Evolutionary conservation across 371 early-diverging fungal genomes (phyloP).

Genomic region (Apophysomyces elegans): DNA sequence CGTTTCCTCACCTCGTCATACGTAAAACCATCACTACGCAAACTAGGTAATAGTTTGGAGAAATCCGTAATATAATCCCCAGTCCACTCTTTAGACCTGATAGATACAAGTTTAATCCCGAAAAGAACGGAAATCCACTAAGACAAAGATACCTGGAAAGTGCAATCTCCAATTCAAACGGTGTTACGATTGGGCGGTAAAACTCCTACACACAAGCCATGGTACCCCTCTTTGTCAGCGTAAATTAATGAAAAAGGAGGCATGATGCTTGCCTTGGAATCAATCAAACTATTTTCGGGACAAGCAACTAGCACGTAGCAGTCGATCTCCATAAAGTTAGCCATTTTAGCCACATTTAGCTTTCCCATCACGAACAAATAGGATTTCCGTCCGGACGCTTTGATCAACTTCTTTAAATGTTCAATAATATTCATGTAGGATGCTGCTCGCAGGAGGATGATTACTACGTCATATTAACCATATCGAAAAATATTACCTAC

Average conservation of each 20-base stretch:
- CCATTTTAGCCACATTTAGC: constrained; percentile 93
- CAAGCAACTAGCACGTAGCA: constrained; percentile 92
- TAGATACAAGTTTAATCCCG: constrained; percentile 17
- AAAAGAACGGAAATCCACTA: background rate
- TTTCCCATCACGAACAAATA: constrained; percentile 95
- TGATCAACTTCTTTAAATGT: constrained; percentile 76
- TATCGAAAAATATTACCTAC: constrained; percentile 65
- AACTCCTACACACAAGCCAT: constrained; percentile 64
- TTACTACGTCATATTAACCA: background rate
- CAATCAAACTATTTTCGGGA: constrained; percentile 92
- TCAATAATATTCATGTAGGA: constrained; percentile 84
- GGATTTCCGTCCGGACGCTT: constrained; percentile 78
- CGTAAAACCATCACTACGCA: constrained; percentile 43
- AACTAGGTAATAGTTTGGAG: constrained; percentile 58
- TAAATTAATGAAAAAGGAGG: constrained; percentile 3
- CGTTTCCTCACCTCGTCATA: constrained; percentile 40
- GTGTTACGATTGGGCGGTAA: constrained; percentile 91
- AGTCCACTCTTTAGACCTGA: constrained; percentile 70
- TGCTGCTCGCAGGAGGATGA: constrained; percentile 48
- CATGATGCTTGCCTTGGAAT: constrained; percentile 64
- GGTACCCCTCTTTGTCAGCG: constrained; percentile 8
- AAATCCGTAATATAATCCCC: constrained; percentile 80
- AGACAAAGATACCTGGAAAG: constrained; percentile 48
- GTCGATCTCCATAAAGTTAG: constrained; percentile 94
- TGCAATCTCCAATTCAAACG: constrained; percentile 88